A percentile compares a stretch with the other conserved stretches of the same genome.
These are phyloP conservation scores for Pulveroboletus frians DNA, from an alignment of 768 basidiomycete genomes.

Conservation along the genomic window DNA sequence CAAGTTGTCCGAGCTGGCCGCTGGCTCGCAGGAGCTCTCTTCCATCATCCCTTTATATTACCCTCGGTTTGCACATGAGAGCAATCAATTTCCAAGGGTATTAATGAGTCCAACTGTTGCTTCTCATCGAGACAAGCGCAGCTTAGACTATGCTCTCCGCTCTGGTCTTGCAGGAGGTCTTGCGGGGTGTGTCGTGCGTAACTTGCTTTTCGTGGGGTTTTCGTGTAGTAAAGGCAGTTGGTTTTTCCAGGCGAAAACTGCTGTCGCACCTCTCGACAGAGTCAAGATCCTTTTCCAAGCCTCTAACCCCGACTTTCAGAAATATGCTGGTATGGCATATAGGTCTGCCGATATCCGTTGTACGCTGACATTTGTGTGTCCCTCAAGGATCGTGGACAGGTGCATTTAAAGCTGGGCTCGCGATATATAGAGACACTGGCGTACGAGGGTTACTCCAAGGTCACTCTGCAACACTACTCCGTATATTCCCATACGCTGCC, in stretches of 20 bases:
- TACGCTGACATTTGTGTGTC: slow-evolving; percentile 5
- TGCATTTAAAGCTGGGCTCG: slow-evolving; percentile 65
- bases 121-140: slow-evolving; percentile 48
- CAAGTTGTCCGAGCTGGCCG: not conserved
- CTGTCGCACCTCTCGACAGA: slow-evolving; percentile 91
- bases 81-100: slow-evolving; percentile 1
- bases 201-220: not conserved
- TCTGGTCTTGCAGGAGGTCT: slow-evolving; percentile 90
- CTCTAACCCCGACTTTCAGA: slow-evolving; percentile 88
- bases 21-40: not conserved
- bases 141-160: slow-evolving; percentile 58
- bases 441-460: slow-evolving; percentile 86
- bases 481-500: slow-evolving; percentile 95
- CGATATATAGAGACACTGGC: slow-evolving; percentile 68
- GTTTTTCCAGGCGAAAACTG: slow-evolving; percentile 74
- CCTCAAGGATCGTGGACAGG: slow-evolving; percentile 80
- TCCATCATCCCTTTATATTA: not conserved
- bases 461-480: slow-evolving; percentile 89
- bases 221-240: slow-evolving; percentile 8
- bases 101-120: slow-evolving; percentile 33
- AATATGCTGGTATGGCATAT: slow-evolving; percentile 77
- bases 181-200: slow-evolving; percentile 86
- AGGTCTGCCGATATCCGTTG: slow-evolving; percentile 23
- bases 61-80: slow-evolving; percentile 7
- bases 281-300: slow-evolving; percentile 99